Percentiles rank a stretch among this genome's conserved stretches.
phyloP scores from a whole-genome alignment of 1,284 basidiomycete genomes.

The Wolfiporia cocos region DNA sequence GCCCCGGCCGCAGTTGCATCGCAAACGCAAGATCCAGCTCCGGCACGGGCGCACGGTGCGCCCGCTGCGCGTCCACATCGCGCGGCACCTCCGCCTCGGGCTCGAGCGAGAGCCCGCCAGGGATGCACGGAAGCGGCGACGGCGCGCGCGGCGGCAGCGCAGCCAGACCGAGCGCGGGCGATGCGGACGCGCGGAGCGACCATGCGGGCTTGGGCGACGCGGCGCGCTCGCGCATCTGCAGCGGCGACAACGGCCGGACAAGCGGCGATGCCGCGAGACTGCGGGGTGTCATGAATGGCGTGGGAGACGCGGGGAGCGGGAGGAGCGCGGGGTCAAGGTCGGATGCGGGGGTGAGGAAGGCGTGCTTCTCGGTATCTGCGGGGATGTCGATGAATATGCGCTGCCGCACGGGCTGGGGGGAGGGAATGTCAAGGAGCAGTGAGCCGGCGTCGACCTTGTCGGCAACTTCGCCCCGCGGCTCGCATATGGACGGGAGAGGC shows the following conservation, averaged over 20 bases:
- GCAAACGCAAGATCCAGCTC: slow-evolving; percentile 64
- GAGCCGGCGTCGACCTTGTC: too few species aligned
- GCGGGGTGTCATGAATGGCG: slow-evolving; percentile 17
- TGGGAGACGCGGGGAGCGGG: slow-evolving; percentile 23
- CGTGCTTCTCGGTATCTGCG: slow-evolving; percentile 7
- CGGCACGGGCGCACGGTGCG: slow-evolving; percentile 34
- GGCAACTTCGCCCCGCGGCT: too few species aligned
- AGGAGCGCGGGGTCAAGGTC: slow-evolving; percentile 26
- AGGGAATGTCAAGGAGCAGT: too few species aligned
- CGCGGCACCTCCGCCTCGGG: slow-evolving; percentile 5
- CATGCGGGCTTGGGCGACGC: slow-evolving; percentile 30
- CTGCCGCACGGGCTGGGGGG: too few species aligned
- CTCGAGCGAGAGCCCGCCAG: slow-evolving; percentile 19
- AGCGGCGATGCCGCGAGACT: slow-evolving; percentile 20
- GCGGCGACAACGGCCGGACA: slow-evolving; percentile 16
- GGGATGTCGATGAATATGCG: too few species aligned
- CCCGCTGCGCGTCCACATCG: slow-evolving; percentile 19
- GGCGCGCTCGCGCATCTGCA: slow-evolving; percentile 27
- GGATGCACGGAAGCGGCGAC: slow-evolving; percentile 18
- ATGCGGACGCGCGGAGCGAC: slow-evolving; percentile 34
- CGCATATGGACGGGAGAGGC: too few species aligned
- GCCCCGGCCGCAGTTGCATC: slow-evolving; percentile 65
- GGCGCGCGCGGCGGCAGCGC: slow-evolving; percentile 11
- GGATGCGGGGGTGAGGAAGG: slow-evolving; percentile 13
- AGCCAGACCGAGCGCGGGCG: slow-evolving; percentile 22